Evolutionary conservation across 441 rosid species (phyloP).

Genomic region (Adansonia gregorii): DNA sequence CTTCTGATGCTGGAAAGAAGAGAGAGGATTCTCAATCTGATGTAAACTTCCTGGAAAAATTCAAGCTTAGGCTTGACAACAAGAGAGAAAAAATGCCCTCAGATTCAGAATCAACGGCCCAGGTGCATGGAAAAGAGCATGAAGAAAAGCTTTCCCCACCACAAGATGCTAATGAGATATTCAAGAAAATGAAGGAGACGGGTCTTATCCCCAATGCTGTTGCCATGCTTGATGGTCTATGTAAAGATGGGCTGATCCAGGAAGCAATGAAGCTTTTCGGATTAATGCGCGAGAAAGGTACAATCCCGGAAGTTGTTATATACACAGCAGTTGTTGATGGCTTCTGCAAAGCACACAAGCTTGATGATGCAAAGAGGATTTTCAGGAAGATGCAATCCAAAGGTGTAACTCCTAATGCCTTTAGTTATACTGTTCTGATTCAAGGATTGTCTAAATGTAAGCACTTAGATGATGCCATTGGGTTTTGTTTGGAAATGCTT

Average conservation of each 20-base stretch:
- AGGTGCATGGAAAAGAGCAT: not conserved
- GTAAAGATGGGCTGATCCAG: conserved; percentile 86
- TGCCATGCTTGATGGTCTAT: conserved; percentile 94
- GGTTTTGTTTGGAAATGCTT: conserved; percentile 66
- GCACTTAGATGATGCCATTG: conserved; percentile 65
- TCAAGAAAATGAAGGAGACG: conserved; percentile 85
- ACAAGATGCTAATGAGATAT: conserved; percentile 69
- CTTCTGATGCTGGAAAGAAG: conserved; percentile 22
- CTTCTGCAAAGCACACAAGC: conserved; percentile 77
- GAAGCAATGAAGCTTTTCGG: conserved; percentile 93
- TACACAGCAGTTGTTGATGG: conserved; percentile 96
- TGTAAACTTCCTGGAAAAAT: conserved; percentile 65
- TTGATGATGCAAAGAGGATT: conserved; percentile 78
- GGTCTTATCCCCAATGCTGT: conserved; percentile 90
- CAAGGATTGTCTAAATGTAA: conserved; percentile 66
- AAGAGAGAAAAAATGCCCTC: conserved; percentile 29
- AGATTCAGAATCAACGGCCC: conserved; percentile 26
- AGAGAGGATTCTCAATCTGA: conserved; percentile 47
- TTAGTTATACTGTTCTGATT: conserved; percentile 62
- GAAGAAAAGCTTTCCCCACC: conserved; percentile 31
- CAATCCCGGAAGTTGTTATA: conserved; percentile 84
- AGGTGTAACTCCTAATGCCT: conserved; percentile 77
- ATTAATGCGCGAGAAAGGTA: conserved; percentile 78
- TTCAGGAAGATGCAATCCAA: conserved; percentile 78
- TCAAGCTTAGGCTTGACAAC: conserved; percentile 58